Evolutionary conservation across 306 rosid genomes (phyloP), one percentile per base, ranked within the genome.

Genomic region (Canavalia ensiformis): DNA sequence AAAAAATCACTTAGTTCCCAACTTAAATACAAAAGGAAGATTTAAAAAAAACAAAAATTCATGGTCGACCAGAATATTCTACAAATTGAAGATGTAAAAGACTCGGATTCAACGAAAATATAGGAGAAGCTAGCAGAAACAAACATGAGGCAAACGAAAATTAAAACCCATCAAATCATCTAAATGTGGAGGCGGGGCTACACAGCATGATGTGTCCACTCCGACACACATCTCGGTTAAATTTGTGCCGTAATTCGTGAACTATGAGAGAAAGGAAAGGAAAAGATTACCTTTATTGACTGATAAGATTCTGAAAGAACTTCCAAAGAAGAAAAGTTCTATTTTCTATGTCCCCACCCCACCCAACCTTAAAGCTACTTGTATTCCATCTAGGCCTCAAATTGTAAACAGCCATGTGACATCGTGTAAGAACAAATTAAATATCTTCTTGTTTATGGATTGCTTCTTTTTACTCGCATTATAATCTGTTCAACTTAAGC

Each of bases 301-400:
- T n/a, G 54, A 37, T 4, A 72, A 9, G 49, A 72, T 25, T 49
- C 37, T 52, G 18, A 35, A 37, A 37, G 37, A 35, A 54, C 12
- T 37, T 39, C 29, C 30, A 34, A 11, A 30, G 41, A 64, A 2
- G 2, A 59, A 74, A 75, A 8, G 42, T 6, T n/a, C 2, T 37
- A 7, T 9, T 55, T 54, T 73, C 66, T 2, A 37, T 42, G 66
- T 39, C 12, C 51, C 66, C 64, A 54, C 52, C 34, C 63, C 29
- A 72, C 34, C 47, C 8, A 9, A 62, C 25, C 64, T 29, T 8
- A 62, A 4, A 46, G 28, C 28, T 35, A 18, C 12, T 33, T 49
- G 33, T 25, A 45, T 6, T 75, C 34, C 35, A 39, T 77, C 37
- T 25, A 51, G 74, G 28, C 9, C 9, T 77, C 63, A 56, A 37